These are phyloP conservation scores for Silene latifolia DNA, from an alignment of 148 eudicot genomes.

Conservation along the genomic window DNA sequence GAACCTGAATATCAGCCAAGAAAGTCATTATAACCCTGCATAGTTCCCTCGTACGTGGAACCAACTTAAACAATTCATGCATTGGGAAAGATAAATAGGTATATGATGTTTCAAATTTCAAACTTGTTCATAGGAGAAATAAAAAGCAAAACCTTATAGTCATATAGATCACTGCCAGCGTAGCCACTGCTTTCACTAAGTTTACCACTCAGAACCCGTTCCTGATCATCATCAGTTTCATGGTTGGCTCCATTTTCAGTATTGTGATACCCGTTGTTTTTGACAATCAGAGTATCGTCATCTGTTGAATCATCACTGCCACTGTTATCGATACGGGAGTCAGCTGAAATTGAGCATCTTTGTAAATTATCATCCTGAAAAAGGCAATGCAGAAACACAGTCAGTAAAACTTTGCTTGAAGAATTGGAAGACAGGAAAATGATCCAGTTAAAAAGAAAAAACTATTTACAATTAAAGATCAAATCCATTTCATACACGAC, in stretches of 20 bases:
- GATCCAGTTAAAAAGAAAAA: not conserved
- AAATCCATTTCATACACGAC: not conserved
- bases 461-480: constrained; percentile 8
- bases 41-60: not conserved
- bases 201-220: constrained; percentile 82
- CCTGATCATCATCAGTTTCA: constrained; percentile 73
- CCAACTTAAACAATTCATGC: not conserved
- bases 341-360: constrained; percentile 92
- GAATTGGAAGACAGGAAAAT: not conserved
- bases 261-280: constrained; percentile 73
- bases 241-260: constrained; percentile 71
- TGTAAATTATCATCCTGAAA: constrained; percentile 81
- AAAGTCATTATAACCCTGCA: constrained; percentile 6
- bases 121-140: not conserved
- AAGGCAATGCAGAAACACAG: constrained; percentile 11
- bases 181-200: constrained; percentile 91
- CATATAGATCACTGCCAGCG: constrained; percentile 86
- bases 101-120: not conserved
- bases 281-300: constrained; percentile 55
- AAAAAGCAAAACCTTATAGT: constrained; percentile 59
- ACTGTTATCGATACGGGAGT: constrained; percentile 77
- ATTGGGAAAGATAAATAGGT: not conserved
- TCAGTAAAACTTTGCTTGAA: constrained; percentile 31
- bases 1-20: constrained; percentile 29
- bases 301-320: constrained; percentile 79